These are phyloP conservation scores for Euphorbia neoarborescens DNA, from an alignment of 441 rosid species.

Conservation along the genomic window DNA sequence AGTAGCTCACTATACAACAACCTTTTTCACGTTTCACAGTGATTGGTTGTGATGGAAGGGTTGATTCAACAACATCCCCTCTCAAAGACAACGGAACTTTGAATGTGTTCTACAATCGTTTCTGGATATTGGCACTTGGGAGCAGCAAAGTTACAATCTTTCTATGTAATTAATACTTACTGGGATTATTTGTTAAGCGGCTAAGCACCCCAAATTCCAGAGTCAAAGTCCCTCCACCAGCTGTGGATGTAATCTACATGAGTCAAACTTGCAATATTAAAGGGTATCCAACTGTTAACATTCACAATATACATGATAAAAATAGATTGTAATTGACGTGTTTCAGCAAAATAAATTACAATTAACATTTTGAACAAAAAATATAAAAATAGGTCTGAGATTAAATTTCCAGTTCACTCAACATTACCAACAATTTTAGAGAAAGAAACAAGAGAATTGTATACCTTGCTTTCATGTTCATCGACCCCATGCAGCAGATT, in stretches of 20 bases:
- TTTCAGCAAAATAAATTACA: neutral
- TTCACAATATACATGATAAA: constrained; percentile 3
- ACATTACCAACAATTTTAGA: neutral
- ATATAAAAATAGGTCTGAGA: neutral
- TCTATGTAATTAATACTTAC: constrained; percentile 35
- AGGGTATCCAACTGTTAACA: constrained; percentile 10
- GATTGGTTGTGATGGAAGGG: neutral
- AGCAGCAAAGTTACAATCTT: neutral
- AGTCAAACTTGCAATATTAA: constrained; percentile 21
- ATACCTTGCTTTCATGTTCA: constrained; percentile 95
- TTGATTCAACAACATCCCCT: neutral
- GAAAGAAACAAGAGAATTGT: constrained; percentile 13
- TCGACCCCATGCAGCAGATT: constrained; percentile 88
- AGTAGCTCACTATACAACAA: neutral
- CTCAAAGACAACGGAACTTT: neutral
- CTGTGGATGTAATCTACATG: constrained; percentile 89
- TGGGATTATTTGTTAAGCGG: constrained; percentile 85
- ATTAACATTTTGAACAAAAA: constrained; percentile 1
- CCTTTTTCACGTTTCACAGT: neutral
- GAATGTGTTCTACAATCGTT: neutral
- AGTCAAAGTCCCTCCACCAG: constrained; percentile 97
- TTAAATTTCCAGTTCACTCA: neutral
- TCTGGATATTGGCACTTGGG: neutral
- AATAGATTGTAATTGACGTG: neutral
- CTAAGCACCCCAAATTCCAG: constrained; percentile 93